Base-by-base conservation (phyloP, 2,329 filamentous ascomycete genomes). In the Ophiocordyceps camponoti-saundersi region DNA sequence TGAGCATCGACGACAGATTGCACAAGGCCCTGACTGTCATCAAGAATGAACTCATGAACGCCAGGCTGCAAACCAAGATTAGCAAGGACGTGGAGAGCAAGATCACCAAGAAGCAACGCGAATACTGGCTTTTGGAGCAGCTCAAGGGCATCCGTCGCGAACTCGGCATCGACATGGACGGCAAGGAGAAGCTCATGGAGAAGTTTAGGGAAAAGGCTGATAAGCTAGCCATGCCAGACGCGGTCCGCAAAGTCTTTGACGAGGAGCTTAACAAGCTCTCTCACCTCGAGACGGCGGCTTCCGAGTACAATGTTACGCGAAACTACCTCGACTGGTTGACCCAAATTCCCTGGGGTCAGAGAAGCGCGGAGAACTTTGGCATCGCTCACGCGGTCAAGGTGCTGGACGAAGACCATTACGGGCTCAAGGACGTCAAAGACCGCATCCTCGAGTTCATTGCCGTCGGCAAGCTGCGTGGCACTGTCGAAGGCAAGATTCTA, bases 301-400 rank as follows among this genome's bases (percentile, higher is more conserved):
- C 90, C 1, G 92, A 98, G 62, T 98, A 96, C 64, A 98, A 98
- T 55, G 93, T 98, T 42, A 98, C 92, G 21, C 76, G 93, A 50
- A 98, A 98, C 65, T 98, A 98, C 63, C 72, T 98, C 36, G 93
- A 98, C 66, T 98, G 93, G 92, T 74, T 98, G 40, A 98, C 92
- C 7, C 90, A 96, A 63, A 92, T 98, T 42, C 92, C 92, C 0
- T 98, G 92, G 92, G 92, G 92, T 44, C 85, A 92, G 63, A 78
- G 89, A 59, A 95, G 89, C 55, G 82, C 88, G 0, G 92, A 98
- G 68, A 98, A 96, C 63, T 98, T 98, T 63, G 87, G 82, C 45
- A 95, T 98, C 54, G 76, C 85, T 55, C 85, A 98, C 56, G 92
- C 92, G 8, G 82, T 89, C 66, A 81, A 74, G 46, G 90, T 98